Conservation (phyloP, 768 basidiomycete species). For the Lyophyllum semitale region DNA sequence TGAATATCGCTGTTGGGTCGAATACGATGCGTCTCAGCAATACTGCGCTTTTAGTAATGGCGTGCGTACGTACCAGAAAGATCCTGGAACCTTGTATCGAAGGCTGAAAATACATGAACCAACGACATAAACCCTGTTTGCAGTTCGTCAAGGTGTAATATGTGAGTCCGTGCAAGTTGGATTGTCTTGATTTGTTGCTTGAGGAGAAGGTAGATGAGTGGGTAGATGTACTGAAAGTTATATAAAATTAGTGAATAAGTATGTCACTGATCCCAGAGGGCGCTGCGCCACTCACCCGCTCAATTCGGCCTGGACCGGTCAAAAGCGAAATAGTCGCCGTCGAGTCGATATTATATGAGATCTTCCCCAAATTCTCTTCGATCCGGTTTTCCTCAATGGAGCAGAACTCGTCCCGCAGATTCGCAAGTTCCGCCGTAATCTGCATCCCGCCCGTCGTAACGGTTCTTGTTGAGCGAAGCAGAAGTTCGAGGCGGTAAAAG, state of each 20-base stretch:
- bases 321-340: slow-evolving; percentile 37
- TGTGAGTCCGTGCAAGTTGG: slow-evolving; percentile 33
- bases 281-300: slow-evolving; percentile 26
- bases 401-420: no score
- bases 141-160: slow-evolving; percentile 34
- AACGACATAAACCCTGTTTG: slow-evolving; percentile 30
- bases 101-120: slow-evolving; percentile 27
- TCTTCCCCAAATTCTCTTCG: slow-evolving; percentile 26
- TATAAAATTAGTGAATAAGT: no score
- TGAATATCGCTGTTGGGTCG: slow-evolving; percentile 30
- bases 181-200: slow-evolving; percentile 34
- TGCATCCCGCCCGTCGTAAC: slow-evolving; percentile 26
- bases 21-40: no score
- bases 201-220: slow-evolving; percentile 35
- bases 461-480: slow-evolving; percentile 33
- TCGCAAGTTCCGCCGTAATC: no score
- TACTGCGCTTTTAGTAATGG: no score
- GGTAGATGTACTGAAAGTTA: slow-evolving; percentile 37
- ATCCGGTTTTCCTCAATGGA: no score
- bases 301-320: slow-evolving; percentile 36
- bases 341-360: slow-evolving; percentile 35
- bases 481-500: slow-evolving; percentile 36
- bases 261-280: no score
- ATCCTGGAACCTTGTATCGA: slow-evolving; percentile 33
- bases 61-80: slow-evolving; percentile 34